These are phyloP conservation scores for Saturnispora sanitii DNA, from an alignment of 805 yeast species.

Conservation along the genomic window DNA sequence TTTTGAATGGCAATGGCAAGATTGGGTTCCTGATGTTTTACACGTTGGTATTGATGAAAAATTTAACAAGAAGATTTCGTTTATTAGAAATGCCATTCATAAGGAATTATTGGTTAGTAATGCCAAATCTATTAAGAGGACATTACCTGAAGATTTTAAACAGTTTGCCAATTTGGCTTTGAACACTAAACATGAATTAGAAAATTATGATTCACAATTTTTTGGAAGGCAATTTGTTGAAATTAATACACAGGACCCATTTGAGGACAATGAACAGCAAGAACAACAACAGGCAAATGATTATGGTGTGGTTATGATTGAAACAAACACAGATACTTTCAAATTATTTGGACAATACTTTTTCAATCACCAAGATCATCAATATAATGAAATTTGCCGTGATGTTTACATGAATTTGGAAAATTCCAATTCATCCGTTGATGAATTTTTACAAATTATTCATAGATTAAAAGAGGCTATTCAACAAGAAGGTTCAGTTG, in stretches of 20 bases:
- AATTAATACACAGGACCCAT: slow-evolving; percentile 10
- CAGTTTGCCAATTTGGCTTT: slow-evolving; percentile 37
- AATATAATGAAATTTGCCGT: slow-evolving; percentile 25
- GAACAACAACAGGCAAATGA: slow-evolving; percentile 11
- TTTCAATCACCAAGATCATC: slow-evolving; percentile 28
- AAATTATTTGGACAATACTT: slow-evolving; percentile 26
- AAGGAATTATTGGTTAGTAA: slow-evolving; percentile 83
- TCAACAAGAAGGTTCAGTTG: slow-evolving; percentile 10
- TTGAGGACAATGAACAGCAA: slow-evolving; percentile 9
- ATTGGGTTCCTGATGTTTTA: slow-evolving; percentile 62
- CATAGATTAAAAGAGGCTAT: slow-evolving; percentile 17
- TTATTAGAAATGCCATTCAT: slow-evolving; percentile 67
- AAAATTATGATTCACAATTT: slow-evolving; percentile 28
- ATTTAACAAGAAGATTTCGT: slow-evolving; percentile 64
- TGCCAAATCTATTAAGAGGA: slow-evolving; percentile 50
- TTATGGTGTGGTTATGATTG: slow-evolving; percentile 17
- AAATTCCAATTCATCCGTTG: slow-evolving; percentile 20
- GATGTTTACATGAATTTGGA: slow-evolving; percentile 27
- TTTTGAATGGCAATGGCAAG: slow-evolving; percentile 97
- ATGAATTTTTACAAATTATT: slow-evolving; percentile 23
- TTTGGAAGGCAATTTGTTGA: slow-evolving; percentile 25
- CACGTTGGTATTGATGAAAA: slow-evolving; percentile 32
- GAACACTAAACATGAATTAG: slow-evolving; percentile 27
- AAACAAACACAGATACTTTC: slow-evolving; percentile 20
- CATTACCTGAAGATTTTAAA: slow-evolving; percentile 54